Evolutionary conservation across 2,329 filamentous ascomycete species (phyloP).

Genomic region (Claviceps citrina): DNA sequence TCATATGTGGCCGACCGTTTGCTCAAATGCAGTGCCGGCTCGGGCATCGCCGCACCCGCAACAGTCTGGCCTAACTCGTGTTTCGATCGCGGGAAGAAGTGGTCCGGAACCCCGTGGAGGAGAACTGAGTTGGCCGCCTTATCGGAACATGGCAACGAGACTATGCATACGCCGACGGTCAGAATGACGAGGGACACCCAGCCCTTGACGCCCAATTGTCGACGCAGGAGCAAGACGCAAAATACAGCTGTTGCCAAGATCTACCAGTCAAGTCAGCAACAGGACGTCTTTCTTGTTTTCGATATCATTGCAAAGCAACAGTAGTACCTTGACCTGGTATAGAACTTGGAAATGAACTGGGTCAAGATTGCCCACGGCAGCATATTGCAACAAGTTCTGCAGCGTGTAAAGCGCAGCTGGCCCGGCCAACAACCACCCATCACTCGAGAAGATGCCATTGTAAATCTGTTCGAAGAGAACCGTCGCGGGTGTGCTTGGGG

Average conservation of each 20-base stretch:
- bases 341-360: slow-evolving; percentile 87
- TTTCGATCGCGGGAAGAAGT: slow-evolving; percentile 64
- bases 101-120: slow-evolving; percentile 46
- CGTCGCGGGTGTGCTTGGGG: slow-evolving; percentile 65
- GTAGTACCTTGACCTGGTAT: slow-evolving; percentile 69
- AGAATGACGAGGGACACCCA: slow-evolving; percentile 72
- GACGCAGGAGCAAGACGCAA: slow-evolving; percentile 61
- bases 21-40: slow-evolving; percentile 20
- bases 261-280: slow-evolving; percentile 17
- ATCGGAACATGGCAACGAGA: slow-evolving; percentile 56
- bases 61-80: slow-evolving; percentile 53
- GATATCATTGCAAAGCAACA: no score
- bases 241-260: slow-evolving; percentile 83
- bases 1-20: slow-evolving; percentile 77
- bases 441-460: slow-evolving; percentile 67
- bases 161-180: slow-evolving; percentile 67
- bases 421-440: slow-evolving; percentile 89
- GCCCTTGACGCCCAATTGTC: slow-evolving; percentile 53
- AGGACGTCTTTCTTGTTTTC: no score
- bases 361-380: slow-evolving; percentile 79
- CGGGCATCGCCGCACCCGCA: slow-evolving; percentile 9
- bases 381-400: slow-evolving; percentile 86
- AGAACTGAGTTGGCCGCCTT: slow-evolving; percentile 41
- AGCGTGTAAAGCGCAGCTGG: slow-evolving; percentile 79
- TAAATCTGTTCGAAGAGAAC: slow-evolving; percentile 68